A percentile compares a stretch with the other conserved stretches of the same genome.
phyloP scores from a whole-genome alignment of 2,329 filamentous ascomycete species.

The Colletotrichum agaves region DNA sequence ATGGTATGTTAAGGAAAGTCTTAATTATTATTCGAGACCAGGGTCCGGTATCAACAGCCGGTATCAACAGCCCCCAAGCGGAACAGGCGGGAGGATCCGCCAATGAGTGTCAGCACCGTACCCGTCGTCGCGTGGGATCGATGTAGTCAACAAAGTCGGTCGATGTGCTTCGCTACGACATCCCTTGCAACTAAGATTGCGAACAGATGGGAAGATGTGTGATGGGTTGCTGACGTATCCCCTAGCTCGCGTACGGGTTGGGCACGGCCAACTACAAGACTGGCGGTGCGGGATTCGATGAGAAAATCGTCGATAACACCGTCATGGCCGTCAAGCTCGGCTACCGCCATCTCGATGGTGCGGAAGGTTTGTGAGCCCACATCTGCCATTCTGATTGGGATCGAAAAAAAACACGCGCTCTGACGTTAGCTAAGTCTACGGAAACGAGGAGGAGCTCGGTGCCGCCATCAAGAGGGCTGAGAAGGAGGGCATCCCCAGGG shows the following conservation, averaged over 20 bases:
- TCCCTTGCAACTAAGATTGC: neutral
- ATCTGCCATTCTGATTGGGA: neutral
- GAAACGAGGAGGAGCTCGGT: constrained; percentile 77
- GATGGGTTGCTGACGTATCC: constrained; percentile 11
- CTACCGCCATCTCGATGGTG: constrained; percentile 79
- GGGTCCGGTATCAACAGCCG: neutral
- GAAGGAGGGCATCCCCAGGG: constrained; percentile 70
- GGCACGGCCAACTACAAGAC: constrained; percentile 75
- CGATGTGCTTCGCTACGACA: neutral
- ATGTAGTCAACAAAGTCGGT: neutral
- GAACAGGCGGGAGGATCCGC: neutral
- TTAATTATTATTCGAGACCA: neutral
- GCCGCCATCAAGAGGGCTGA: constrained; percentile 75
- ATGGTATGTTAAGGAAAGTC: constrained; percentile 58
- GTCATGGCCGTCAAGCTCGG: constrained; percentile 75
- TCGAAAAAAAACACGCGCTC: neutral
- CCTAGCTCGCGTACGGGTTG: constrained; percentile 75
- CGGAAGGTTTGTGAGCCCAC: constrained; percentile 64
- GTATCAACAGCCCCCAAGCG: too few relatives aligned
- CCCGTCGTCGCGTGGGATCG: neutral
- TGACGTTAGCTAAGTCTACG: constrained; percentile 61
- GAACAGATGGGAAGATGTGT: neutral
- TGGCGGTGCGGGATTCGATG: constrained; percentile 62
- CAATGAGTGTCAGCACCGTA: constrained; percentile 13
- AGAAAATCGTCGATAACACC: constrained; percentile 59